Percentiles rank a stretch among this genome's conserved stretches.
Evolutionary conservation across 2,329 filamentous ascomycete species (phyloP).

Genomic region (Penicillium psychrosexuale): DNA sequence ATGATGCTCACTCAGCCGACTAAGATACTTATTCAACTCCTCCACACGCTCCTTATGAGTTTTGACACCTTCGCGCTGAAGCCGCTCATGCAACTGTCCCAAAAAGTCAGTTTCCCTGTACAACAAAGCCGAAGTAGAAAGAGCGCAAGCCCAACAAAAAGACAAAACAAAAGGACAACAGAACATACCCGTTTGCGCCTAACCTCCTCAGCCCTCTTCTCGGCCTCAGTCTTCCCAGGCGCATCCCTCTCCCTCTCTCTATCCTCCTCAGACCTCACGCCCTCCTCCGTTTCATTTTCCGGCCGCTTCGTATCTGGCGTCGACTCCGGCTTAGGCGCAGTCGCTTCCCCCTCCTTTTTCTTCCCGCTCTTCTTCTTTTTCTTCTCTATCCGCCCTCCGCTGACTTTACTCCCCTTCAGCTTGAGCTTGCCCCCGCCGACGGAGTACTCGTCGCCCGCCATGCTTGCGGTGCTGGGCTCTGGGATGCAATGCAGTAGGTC

Average conservation of each 20-base stretch:
- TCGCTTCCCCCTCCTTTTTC: constrained; percentile 20
- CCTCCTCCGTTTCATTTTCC: constrained; percentile 19
- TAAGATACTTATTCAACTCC: constrained; percentile 90
- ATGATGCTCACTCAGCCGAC: constrained; percentile 90
- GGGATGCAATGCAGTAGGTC: neutral
- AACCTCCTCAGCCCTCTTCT: constrained; percentile 75
- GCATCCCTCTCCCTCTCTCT: constrained; percentile 22
- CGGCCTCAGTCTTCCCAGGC: constrained; percentile 73
- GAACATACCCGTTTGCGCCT: constrained; percentile 71
- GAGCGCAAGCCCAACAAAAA: neutral
- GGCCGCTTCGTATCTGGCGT: neutral
- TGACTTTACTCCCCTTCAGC: constrained; percentile 72
- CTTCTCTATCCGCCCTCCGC: constrained; percentile 46
- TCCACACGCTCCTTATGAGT: constrained; percentile 97
- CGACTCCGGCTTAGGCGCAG: constrained; percentile 11
- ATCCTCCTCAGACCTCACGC: constrained; percentile 7
- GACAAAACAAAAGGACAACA: neutral
- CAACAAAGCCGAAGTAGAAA: constrained; percentile 5
- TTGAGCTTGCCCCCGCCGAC: constrained; percentile 71
- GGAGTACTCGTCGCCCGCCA: constrained; percentile 64
- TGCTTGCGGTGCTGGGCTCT: constrained; percentile 3
- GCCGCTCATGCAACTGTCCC: constrained; percentile 70
- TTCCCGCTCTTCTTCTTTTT: constrained; percentile 52
- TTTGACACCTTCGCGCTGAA: constrained; percentile 83
- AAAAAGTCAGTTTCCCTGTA: constrained; percentile 4